A percentile compares a stretch with the other conserved stretches of the same genome.
Evolutionary conservation across 208 protist genomes (phyloP).

Genomic region (Leishmania guyanensis): DNA sequence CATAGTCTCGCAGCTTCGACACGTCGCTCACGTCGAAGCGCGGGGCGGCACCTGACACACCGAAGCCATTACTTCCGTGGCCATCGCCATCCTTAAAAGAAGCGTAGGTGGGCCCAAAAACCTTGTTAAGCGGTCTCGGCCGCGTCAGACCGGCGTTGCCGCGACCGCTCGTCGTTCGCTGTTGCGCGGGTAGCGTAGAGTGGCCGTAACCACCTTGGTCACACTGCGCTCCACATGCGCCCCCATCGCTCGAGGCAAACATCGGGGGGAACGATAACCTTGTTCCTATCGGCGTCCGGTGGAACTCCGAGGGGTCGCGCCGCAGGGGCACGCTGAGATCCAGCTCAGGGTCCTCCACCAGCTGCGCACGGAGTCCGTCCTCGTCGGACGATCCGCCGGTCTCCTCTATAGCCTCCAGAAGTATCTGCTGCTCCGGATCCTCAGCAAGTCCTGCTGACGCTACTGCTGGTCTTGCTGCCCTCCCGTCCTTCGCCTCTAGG

Average conservation of each 20-base stretch:
- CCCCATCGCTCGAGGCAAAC: background rate
- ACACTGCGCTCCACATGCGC: background rate
- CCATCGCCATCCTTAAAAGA: background rate
- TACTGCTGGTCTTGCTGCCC: background rate
- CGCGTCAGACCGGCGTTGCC: background rate
- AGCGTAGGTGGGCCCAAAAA: constrained; percentile 3
- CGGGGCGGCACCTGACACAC: background rate
- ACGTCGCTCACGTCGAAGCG: constrained; percentile 56
- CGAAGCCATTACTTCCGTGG: background rate
- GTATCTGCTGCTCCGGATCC: constrained; percentile 11
- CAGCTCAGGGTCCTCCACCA: constrained; percentile 16
- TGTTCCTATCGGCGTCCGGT: too few species aligned
- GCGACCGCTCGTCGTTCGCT: background rate
- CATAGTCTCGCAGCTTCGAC: constrained; percentile 62
- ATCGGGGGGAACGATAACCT: background rate
- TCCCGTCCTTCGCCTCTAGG: background rate
- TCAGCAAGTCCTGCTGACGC: background rate
- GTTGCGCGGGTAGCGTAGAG: background rate
- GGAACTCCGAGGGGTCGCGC: background rate
- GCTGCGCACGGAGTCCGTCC: constrained; percentile 19
- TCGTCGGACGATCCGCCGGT: constrained; percentile 28
- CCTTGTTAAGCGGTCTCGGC: background rate
- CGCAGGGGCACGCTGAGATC: background rate
- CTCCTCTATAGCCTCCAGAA: constrained; percentile 24
- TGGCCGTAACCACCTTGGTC: background rate